Evolutionary conservation across 2,329 filamentous ascomycete species (phyloP), one percentile per base, ranked within the genome.

Genomic region (Clathrospora elynae): DNA sequence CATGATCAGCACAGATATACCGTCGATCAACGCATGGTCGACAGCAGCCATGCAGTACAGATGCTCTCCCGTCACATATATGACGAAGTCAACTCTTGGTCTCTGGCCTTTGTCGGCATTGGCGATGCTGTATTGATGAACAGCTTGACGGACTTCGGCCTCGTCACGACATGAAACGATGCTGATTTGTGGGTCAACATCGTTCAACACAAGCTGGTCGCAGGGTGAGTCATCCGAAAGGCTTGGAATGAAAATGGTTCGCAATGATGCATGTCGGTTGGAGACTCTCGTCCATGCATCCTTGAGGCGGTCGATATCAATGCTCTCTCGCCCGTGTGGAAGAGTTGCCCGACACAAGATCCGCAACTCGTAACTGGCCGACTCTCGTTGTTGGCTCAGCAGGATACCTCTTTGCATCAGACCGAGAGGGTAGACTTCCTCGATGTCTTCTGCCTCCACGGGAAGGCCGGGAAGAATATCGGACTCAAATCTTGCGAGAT

Each of bases 31-130:
- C 8, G 39, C 39, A 28, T 58, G 55, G 42, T 38, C 51, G 30
- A 58, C 51, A 24, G 54, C 55, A 9, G 54, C 17, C 39, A 40
- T 49, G 25, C 70, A 73, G 39, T 73, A 37, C 24, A 33, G 42
- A 43, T 13, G 46, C 34, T 19, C 42, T 31, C n/a, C 35, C 23
- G 22, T 44, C 17, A 14, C 31, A 26, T 23, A 19, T 9, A 39
- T 25, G 38, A 47, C 13, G 37, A 35, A 22, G 36, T 48, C 18
- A 52, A 42, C 19, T 35, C 49, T 29, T 44, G 53, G 38, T 20
- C 18, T 28, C 29, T 41, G 39, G 14, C 44, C 22, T 10, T 33
- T 48, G 41, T 42, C 42, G 17, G 42, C 41, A 20, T 36, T 33
- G 35, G 45, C 25, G 45, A 46, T 26, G 35, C 42, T 37, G 38